Evolutionary conservation across 495 filamentous ascomycete genomes (phyloP), one percentile per base, ranked within the genome.

Genomic region (Parathielavia hyrcaniae): DNA sequence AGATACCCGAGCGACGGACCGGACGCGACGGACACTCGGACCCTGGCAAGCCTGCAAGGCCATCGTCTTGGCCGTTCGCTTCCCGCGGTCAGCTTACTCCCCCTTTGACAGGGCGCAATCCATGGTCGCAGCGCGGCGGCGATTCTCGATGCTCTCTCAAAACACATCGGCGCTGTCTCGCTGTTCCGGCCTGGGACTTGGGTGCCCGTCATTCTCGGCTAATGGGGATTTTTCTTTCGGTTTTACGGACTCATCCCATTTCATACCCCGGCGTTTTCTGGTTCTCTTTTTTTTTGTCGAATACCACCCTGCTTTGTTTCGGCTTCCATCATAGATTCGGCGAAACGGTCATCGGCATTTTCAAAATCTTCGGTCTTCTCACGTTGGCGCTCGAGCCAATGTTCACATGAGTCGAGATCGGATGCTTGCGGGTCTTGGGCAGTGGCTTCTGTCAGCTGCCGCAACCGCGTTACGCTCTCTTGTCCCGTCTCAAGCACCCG

Each of bases 241-340:
- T 66, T n/a, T 67, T 70, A 72, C 60, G 63, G 66, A 62, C 70
- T 59, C 59, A 61, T 64, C 51, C 64, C 61, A 58, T 60, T 62
- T 48, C 65, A 70, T 68, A 58, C 51, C 64, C 30, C 53, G 72
- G 73, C 68, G 72, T 75, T 73, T 59, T 50, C 51, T 55, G 60
- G 39, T 61, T 61, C 55, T 7, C 26, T 30, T 30, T 30, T 57
- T 7, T 6, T 30, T 30, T 30, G 3, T 30, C 26, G 26, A 49
- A 40, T 62, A 52, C 50, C 60, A 63, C 61, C 54, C 43, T 62
- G 53, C 38, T 54, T 48, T 50, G 50, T 53, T 61, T 51, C 41
- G 36, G 52, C 58, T 63, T 62, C 64, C 61, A 59, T 63, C 54
- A 67, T 71, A 72, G 70, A 73, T 61, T 64, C 57, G 64, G 59